A percentile compares a stretch with the other conserved stretches of the same genome.
These are phyloP conservation scores for Mycena vitilis DNA, from an alignment of 768 basidiomycete species.

Conservation along the genomic window DNA sequence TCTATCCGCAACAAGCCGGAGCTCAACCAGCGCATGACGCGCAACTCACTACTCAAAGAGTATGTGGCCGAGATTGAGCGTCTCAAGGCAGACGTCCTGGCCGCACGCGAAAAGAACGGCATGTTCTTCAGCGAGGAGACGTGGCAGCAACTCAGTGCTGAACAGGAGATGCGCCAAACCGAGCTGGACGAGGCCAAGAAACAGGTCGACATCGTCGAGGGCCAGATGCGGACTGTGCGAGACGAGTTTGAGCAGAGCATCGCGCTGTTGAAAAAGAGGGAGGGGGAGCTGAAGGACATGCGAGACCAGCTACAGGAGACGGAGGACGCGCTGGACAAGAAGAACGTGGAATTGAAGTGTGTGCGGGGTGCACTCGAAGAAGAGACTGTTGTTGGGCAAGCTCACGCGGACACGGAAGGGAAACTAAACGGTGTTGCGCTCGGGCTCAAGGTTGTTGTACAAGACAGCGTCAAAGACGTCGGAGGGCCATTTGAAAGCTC, in stretches of 20 bases:
- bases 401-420: constrained; percentile 80
- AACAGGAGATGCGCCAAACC: constrained; percentile 81
- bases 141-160: constrained; percentile 84
- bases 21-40: constrained; percentile 93
- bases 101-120: constrained; percentile 96
- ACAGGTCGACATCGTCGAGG: constrained; percentile 85
- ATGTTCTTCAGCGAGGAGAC: constrained; percentile 93
- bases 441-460: constrained; percentile 71
- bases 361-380: constrained; percentile 78
- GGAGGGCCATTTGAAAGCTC: constrained; percentile 83
- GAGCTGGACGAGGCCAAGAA: constrained; percentile 86
- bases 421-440: constrained; percentile 78
- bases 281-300: constrained; percentile 79
- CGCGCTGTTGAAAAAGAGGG: constrained; percentile 75
- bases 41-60: constrained; percentile 92
- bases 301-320: constrained; percentile 66
- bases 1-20: constrained; percentile 96
- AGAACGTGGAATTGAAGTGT: constrained; percentile 66
- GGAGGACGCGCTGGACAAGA: constrained; percentile 62
- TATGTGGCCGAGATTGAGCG: constrained; percentile 95
- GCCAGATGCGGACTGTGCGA: constrained; percentile 79
- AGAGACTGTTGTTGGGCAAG: constrained; percentile 81
- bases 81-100: constrained; percentile 88
- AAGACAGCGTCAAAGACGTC: constrained; percentile 80
- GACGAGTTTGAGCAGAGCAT: constrained; percentile 96